A percentile compares a stretch with the other conserved stretches of the same genome.
Evolutionary conservation across 768 basidiomycete species (phyloP).

Genomic region (Calocybe cyanea): DNA sequence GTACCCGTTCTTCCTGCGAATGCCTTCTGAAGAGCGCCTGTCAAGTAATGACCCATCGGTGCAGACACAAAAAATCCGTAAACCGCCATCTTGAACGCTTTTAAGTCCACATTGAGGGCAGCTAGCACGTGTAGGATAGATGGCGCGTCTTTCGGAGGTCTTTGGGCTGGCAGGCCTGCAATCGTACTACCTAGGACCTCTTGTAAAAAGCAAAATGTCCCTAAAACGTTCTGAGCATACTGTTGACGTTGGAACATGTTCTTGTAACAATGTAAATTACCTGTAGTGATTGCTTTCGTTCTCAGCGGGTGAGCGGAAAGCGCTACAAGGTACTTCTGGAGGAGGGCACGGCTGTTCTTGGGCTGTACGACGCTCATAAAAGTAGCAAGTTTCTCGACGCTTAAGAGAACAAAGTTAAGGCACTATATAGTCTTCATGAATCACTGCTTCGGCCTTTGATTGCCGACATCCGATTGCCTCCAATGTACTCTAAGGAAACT

Average conservation of each 20-base stretch:
- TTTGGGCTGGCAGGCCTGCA: slow-evolving; percentile 54
- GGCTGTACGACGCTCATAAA: slow-evolving; percentile 35
- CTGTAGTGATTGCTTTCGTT: slow-evolving; percentile 78
- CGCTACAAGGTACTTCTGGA: slow-evolving; percentile 67
- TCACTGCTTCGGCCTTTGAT: slow-evolving; percentile 1
- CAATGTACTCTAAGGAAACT: not conserved
- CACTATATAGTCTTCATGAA: too few species aligned
- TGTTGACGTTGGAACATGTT: not conserved
- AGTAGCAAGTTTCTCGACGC: slow-evolving; percentile 13
- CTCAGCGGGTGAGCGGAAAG: slow-evolving; percentile 68
- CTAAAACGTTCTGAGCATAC: slow-evolving; percentile 23
- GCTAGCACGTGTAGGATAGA: slow-evolving; percentile 49
- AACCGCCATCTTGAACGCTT: slow-evolving; percentile 78
- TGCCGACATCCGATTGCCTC: slow-evolving; percentile 12
- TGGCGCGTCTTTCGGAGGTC: slow-evolving; percentile 51
- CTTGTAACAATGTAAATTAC: slow-evolving; percentile 29
- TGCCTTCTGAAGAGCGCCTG: slow-evolving; percentile 66
- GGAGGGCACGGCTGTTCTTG: slow-evolving; percentile 39
- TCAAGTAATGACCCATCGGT: slow-evolving; percentile 72
- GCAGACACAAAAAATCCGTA: slow-evolving; percentile 86
- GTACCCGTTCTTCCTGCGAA: slow-evolving; percentile 73
- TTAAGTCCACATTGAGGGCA: slow-evolving; percentile 55
- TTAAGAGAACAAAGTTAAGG: not conserved
- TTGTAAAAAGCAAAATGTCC: slow-evolving; percentile 62
- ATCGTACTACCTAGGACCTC: slow-evolving; percentile 76